A percentile compares a stretch with the other conserved stretches of the same genome.
phyloP scores from a whole-genome alignment of 106 monocot species.

The Iris macrosiphon region DNA sequence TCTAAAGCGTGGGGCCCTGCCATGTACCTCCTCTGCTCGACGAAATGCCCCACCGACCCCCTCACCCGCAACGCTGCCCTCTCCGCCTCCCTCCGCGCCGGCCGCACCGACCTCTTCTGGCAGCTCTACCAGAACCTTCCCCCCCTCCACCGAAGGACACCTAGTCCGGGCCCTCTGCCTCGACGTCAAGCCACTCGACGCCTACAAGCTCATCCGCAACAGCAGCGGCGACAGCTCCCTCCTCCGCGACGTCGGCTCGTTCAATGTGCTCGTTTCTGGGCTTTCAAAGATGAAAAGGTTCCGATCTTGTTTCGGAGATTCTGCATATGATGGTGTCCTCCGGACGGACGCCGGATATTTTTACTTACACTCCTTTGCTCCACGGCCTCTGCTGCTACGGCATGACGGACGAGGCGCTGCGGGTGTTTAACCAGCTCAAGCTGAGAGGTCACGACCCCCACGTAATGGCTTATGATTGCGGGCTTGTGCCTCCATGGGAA shows the following conservation, averaged over 20 bases:
- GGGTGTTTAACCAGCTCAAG: constrained; percentile 46
- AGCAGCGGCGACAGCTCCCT: constrained; percentile 16
- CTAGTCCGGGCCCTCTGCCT: constrained; percentile 34
- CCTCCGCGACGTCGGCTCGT: constrained; percentile 17
- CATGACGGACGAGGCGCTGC: constrained; percentile 33
- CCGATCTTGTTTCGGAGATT: constrained; percentile 40
- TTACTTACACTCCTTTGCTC: constrained; percentile 40
- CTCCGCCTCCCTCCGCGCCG: constrained; percentile 17
- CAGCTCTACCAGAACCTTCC: constrained; percentile 20
- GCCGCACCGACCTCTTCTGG: constrained; percentile 34
- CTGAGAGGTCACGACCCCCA: constrained; percentile 36
- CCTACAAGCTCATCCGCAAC: constrained; percentile 27
- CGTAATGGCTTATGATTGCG: constrained; percentile 25
- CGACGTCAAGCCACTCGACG: constrained; percentile 18
- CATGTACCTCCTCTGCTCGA: constrained; percentile 16
- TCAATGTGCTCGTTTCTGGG: constrained; percentile 15
- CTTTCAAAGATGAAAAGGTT: constrained; percentile 25
- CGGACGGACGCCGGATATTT: constrained; percentile 29
- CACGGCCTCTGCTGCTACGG: constrained; percentile 32
- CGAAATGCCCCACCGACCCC: constrained; percentile 19
- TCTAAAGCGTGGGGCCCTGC: too few relatives aligned
- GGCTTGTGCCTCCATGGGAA: constrained; percentile 37
- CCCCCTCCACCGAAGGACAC: constrained; percentile 17
- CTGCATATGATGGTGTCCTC: constrained; percentile 50
- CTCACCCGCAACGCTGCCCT: constrained; percentile 25